Evolutionary conservation across 106 monocot species (phyloP).

Genomic region (Acanthochlamys bracteata): DNA sequence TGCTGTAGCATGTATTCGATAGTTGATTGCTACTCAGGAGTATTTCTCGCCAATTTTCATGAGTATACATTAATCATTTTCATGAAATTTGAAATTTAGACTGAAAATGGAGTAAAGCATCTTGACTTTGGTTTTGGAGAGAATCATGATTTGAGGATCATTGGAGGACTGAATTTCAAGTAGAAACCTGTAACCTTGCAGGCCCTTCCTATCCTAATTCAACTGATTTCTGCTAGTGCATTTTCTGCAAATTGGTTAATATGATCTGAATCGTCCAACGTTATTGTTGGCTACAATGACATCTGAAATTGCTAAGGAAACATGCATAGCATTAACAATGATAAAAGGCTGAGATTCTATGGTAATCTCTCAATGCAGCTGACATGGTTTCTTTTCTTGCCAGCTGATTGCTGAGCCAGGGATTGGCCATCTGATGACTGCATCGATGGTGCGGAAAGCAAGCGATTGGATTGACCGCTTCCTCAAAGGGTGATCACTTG

Average conservation of each 20-base stretch:
- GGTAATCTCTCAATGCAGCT: neutral
- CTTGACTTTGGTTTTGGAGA: neutral
- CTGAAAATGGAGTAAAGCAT: neutral
- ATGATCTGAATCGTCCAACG: neutral
- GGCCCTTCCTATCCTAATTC: too few relatives aligned
- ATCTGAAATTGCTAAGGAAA: neutral
- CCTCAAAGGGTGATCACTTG: constrained; percentile 24
- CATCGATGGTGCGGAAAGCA: constrained; percentile 75
- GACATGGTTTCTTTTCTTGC: neutral
- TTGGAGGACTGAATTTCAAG: neutral
- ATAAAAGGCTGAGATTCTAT: neutral
- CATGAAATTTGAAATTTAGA: neutral
- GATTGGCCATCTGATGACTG: constrained; percentile 73
- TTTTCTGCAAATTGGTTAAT: neutral
- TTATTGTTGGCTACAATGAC: neutral
- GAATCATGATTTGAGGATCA: neutral
- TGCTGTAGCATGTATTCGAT: neutral
- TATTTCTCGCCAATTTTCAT: neutral
- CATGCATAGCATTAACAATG: neutral
- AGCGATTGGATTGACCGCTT: constrained; percentile 79
- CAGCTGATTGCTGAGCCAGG: constrained; percentile 74
- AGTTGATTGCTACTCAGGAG: neutral
- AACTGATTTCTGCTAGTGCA: too few relatives aligned
- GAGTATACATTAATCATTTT: neutral
- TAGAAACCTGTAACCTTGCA: neutral